Conservation (phyloP, 768 basidiomycete genomes). For the Tylopilus felleus region DNA sequence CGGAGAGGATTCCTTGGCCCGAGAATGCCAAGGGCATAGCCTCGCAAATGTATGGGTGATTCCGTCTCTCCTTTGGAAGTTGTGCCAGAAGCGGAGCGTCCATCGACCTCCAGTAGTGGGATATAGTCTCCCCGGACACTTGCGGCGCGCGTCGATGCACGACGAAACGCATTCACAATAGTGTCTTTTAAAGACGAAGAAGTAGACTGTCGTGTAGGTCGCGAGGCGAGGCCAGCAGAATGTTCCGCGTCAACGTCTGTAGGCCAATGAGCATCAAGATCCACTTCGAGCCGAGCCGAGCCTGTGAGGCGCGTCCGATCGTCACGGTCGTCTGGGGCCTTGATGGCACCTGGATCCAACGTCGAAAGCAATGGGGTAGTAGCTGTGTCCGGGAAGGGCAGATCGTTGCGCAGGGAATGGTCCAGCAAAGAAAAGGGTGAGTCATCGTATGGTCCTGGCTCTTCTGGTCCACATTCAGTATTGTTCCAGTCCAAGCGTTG, state of each 20-base stretch:
- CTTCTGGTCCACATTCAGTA: background rate
- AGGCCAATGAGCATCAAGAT: slow-evolving; percentile 22
- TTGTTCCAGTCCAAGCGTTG: background rate
- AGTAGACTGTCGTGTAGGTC: slow-evolving; percentile 39
- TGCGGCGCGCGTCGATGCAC: slow-evolving; percentile 74
- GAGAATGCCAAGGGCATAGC: slow-evolving; percentile 74
- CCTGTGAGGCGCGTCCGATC: slow-evolving; percentile 58
- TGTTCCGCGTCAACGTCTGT: slow-evolving; percentile 46
- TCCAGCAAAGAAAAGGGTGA: slow-evolving; percentile 28
- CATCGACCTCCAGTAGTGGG: slow-evolving; percentile 48
- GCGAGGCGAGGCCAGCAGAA: slow-evolving; percentile 37
- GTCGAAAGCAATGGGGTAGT: slow-evolving; percentile 45
- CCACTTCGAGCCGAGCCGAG: slow-evolving; percentile 36
- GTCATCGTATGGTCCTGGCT: slow-evolving; percentile 23
- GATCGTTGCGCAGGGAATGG: background rate
- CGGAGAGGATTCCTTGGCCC: slow-evolving; percentile 66
- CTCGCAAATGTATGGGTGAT: slow-evolving; percentile 56
- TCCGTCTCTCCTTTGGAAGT: no score
- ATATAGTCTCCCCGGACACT: slow-evolving; percentile 65
- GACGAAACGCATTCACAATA: slow-evolving; percentile 53
- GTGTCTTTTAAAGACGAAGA: slow-evolving; percentile 58
- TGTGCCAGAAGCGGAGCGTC: slow-evolving; percentile 20
- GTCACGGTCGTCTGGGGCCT: slow-evolving; percentile 39
- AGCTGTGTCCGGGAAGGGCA: background rate
- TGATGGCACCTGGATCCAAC: background rate